Percentiles rank a stretch among this genome's conserved stretches.
Conservation (phyloP, 495 filamentous ascomycete species). For the Trichoderma reesei region DNA sequence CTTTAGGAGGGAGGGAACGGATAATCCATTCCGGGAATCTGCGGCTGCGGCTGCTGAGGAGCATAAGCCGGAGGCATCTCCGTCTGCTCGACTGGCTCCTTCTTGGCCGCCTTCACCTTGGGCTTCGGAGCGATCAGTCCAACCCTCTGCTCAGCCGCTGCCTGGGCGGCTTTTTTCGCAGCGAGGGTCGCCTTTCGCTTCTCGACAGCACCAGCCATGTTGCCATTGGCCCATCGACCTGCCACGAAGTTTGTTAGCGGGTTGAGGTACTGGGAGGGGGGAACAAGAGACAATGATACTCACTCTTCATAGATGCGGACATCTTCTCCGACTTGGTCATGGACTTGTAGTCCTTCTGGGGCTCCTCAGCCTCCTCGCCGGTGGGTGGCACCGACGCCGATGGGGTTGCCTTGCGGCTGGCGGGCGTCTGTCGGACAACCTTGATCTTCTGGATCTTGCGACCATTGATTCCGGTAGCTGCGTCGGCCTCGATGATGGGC, state of each 20-base stretch:
- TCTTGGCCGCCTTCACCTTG: constrained; percentile 9
- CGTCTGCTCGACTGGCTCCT: neutral
- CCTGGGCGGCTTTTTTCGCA: constrained; percentile 32
- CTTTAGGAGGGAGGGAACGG: neutral
- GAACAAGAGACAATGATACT: too few relatives aligned
- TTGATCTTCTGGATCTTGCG: constrained; percentile 10
- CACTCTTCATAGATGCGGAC: constrained; percentile 41
- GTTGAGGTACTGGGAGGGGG: too few relatives aligned
- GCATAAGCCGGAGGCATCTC: neutral
- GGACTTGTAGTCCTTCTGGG: constrained; percentile 34
- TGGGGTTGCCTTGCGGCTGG: neutral
- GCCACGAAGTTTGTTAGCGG: constrained; percentile 7
- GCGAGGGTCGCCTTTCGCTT: constrained; percentile 41
- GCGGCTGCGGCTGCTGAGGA: constrained; percentile 8
- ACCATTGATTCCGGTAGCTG: constrained; percentile 9
- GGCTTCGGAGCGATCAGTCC: constrained; percentile 9
- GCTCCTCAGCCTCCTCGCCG: constrained; percentile 11
- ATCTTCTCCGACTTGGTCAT: constrained; percentile 48
- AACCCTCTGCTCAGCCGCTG: constrained; percentile 10
- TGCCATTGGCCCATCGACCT: constrained; percentile 41
- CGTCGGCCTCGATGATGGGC: constrained; percentile 13
- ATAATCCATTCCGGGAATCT: neutral
- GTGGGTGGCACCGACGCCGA: constrained; percentile 7
- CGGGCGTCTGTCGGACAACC: neutral
- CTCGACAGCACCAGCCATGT: constrained; percentile 38